Evolutionary conservation across 2,329 filamentous ascomycete genomes (phyloP).

Genomic region (Reticulascus tulasneorum): DNA sequence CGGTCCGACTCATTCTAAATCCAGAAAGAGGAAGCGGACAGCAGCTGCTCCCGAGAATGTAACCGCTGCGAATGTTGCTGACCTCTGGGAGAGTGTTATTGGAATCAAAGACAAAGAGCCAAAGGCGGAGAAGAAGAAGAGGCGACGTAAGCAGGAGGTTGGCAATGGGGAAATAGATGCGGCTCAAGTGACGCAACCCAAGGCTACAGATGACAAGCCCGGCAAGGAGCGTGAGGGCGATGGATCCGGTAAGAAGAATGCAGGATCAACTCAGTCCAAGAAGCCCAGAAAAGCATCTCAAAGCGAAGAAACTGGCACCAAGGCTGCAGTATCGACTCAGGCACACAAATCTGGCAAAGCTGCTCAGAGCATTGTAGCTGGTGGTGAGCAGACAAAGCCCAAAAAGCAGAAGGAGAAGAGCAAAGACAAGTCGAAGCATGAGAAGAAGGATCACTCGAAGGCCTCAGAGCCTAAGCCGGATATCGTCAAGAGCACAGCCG

Average conservation of each 20-base stretch:
- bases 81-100: constrained; percentile 76
- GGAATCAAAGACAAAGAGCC: constrained; percentile 54
- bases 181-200: constrained; percentile 9
- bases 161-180: neutral
- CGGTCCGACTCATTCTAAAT: constrained; percentile 42
- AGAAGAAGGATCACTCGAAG: constrained; percentile 4
- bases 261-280: too few relatives aligned
- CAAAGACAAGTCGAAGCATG: constrained; percentile 21
- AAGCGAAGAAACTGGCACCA: constrained; percentile 32
- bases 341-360: too few relatives aligned
- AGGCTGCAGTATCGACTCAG: too few relatives aligned
- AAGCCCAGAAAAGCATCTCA: too few relatives aligned
- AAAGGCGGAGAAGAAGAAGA: constrained; percentile 24
- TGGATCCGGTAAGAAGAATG: constrained; percentile 18
- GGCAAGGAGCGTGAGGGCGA: constrained; percentile 19
- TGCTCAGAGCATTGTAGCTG: too few relatives aligned
- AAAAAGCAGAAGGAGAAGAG: constrained; percentile 35
- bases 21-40: constrained; percentile 60
- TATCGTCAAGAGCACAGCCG: constrained; percentile 5
- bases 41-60: constrained; percentile 42
- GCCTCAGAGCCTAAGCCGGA: constrained; percentile 9
- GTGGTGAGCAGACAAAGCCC: constrained; percentile 19
- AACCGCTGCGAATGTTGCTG: constrained; percentile 66
- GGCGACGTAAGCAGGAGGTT: constrained; percentile 21
- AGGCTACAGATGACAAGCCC: constrained; percentile 4